Conservation (phyloP, 495 filamentous ascomycete genomes). For the Amniculicola lignicola region DNA sequence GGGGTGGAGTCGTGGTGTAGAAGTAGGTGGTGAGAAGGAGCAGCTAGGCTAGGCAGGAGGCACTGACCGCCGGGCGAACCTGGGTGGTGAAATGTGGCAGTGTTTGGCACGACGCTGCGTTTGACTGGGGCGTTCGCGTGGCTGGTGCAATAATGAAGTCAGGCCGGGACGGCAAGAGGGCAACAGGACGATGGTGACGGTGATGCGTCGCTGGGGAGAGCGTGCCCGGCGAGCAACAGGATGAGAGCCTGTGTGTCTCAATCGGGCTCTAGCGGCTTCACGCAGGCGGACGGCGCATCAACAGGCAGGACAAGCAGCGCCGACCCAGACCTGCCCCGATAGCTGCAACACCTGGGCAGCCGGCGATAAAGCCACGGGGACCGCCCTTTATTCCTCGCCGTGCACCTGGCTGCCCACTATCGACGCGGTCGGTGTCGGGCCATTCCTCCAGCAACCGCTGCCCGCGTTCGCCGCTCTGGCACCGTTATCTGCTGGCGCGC, state of each 20-base stretch:
- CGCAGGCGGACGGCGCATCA: not conserved
- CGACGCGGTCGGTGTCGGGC: too few relatives aligned
- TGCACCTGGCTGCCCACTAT: too few relatives aligned
- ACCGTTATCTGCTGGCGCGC: too few relatives aligned
- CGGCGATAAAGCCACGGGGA: slow-evolving; percentile 6
- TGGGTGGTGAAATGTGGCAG: not conserved
- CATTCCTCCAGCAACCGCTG: too few relatives aligned
- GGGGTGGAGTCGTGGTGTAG: slow-evolving; percentile 16
- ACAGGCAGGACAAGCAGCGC: not conserved
- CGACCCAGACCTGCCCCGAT: too few relatives aligned
- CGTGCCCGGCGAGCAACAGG: not conserved
- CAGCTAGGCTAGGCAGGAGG: slow-evolving; percentile 16
- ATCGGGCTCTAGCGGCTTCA: slow-evolving; percentile 10
- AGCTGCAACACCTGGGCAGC: too few relatives aligned
- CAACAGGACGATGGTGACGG: not conserved
- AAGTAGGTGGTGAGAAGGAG: slow-evolving; percentile 24
- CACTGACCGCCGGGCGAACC: slow-evolving; percentile 3
- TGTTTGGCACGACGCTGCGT: not conserved
- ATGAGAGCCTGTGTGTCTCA: too few relatives aligned
- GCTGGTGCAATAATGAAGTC: slow-evolving; percentile 6
- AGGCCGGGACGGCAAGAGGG: not conserved
- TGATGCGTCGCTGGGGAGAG: too few relatives aligned
- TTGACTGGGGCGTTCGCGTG: slow-evolving; percentile 1
- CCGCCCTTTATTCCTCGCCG: not conserved
- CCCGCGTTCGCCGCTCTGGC: too few relatives aligned